phyloP scores from a whole-genome alignment of 1,284 basidiomycete species.

The Rhodotorula sp. region DNA sequence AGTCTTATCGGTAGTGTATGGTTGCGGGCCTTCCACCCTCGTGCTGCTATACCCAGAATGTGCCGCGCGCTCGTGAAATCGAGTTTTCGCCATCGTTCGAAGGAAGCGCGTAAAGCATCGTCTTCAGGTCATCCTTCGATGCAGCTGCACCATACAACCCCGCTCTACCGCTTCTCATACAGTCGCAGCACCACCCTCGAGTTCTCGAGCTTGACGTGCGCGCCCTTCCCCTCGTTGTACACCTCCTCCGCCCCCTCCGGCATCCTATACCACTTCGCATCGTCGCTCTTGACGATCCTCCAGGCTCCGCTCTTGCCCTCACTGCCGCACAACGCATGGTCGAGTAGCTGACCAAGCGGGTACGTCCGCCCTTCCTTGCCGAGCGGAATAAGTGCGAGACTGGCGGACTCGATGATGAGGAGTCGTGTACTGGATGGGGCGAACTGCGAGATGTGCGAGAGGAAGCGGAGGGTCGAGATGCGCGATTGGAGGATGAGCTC shows the following conservation, averaged over 20 bases:
- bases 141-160: not conserved
- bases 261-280: slow-evolving; percentile 37
- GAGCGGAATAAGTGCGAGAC: slow-evolving; percentile 34
- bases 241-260: slow-evolving; percentile 21
- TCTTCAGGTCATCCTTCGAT: not conserved
- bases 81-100: too few species aligned
- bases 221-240: slow-evolving; percentile 21
- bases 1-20: too few species aligned
- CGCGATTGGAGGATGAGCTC: slow-evolving; percentile 41
- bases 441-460: slow-evolving; percentile 18
- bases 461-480: slow-evolving; percentile 28
- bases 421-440: slow-evolving; percentile 17
- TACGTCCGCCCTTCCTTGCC: slow-evolving; percentile 26
- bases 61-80: too few species aligned
- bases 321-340: slow-evolving; percentile 28
- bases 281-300: slow-evolving; percentile 28
- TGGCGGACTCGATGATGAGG: slow-evolving; percentile 36
- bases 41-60: too few species aligned
- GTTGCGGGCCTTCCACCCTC: too few species aligned
- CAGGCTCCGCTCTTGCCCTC: slow-evolving; percentile 12
- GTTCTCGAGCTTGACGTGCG: slow-evolving; percentile 34
- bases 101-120: not conserved
- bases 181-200: slow-evolving; percentile 31
- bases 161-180: slow-evolving; percentile 21
- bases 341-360: slow-evolving; percentile 32